These are phyloP conservation scores for Candida ponderosae DNA, from an alignment of 805 yeast genomes.

Conservation along the genomic window DNA sequence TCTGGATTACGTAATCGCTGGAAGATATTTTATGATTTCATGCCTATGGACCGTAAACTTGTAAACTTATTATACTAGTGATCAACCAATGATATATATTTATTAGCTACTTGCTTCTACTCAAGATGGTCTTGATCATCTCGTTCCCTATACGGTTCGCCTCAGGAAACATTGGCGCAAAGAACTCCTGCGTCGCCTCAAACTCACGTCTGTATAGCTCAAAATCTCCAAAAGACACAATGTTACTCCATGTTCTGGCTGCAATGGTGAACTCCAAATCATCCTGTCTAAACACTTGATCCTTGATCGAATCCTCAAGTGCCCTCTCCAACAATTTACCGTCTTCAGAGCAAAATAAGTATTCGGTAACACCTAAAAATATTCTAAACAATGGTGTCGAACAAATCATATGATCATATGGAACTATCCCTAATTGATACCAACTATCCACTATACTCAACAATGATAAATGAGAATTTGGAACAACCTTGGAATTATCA, in stretches of 20 bases:
- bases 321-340: constrained; percentile 79
- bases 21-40: too few relatives aligned
- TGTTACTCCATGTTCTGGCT: constrained; percentile 79
- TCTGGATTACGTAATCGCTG: too few relatives aligned
- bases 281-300: constrained; percentile 70
- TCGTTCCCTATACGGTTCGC: constrained; percentile 88
- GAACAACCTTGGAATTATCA: constrained; percentile 27
- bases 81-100: too few relatives aligned
- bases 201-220: constrained; percentile 64
- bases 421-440: constrained; percentile 77
- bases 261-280: constrained; percentile 91
- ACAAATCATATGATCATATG: constrained; percentile 95
- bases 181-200: constrained; percentile 75
- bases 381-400: constrained; percentile 90
- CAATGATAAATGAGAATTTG: constrained; percentile 85
- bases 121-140: constrained; percentile 77
- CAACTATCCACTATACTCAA: constrained; percentile 92
- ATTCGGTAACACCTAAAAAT: constrained; percentile 90
- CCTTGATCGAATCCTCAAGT: constrained; percentile 59
- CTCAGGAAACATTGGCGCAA: constrained; percentile 79
- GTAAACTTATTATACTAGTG: too few relatives aligned
- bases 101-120: constrained; percentile 16
- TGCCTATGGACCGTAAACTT: too few relatives aligned
- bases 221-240: constrained; percentile 70
- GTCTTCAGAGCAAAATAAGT: constrained; percentile 58